A percentile compares a stretch with the other conserved stretches of the same genome.
These are phyloP conservation scores for Lepiota subincarnata DNA, from an alignment of 768 basidiomycete genomes.

Conservation along the genomic window DNA sequence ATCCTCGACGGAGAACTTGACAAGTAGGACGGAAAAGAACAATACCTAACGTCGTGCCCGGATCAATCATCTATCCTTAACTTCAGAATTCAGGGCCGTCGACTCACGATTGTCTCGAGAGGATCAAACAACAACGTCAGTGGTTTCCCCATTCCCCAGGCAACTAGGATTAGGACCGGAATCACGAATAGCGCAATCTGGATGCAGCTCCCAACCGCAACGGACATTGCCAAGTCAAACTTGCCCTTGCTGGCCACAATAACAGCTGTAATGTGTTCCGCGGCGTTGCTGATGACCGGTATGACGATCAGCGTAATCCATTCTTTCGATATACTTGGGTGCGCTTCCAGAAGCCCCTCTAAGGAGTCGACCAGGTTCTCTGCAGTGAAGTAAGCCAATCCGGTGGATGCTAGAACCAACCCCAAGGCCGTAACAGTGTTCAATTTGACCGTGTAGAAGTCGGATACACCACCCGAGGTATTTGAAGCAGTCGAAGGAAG, in stretches of 20 bases:
- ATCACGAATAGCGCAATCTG: conserved; percentile 42
- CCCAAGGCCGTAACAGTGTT: conserved; percentile 31
- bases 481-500: conserved; percentile 16
- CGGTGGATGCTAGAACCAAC: conserved; percentile 29
- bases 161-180: conserved; percentile 32
- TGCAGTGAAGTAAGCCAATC: conserved; percentile 37
- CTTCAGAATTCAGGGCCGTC: neutral
- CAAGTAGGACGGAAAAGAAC: conserved; percentile 37
- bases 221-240: conserved; percentile 39
- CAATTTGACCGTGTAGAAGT: conserved; percentile 27
- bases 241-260: conserved; percentile 39
- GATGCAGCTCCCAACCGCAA: conserved; percentile 40
- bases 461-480: conserved; percentile 12
- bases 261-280: conserved; percentile 39
- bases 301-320: conserved; percentile 44
- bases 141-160: conserved; percentile 38
- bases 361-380: conserved; percentile 38
- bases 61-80: neutral
- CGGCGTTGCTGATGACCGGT: conserved; percentile 38
- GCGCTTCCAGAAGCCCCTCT: conserved; percentile 33
- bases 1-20: conserved; percentile 42
- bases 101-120: conserved; percentile 33
- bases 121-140: conserved; percentile 36
- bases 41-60: conserved; percentile 20
- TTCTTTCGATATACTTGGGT: conserved; percentile 37